phyloP scores from a whole-genome alignment of 2,329 filamentous ascomycete genomes.

The Neospermospora avenae region DNA sequence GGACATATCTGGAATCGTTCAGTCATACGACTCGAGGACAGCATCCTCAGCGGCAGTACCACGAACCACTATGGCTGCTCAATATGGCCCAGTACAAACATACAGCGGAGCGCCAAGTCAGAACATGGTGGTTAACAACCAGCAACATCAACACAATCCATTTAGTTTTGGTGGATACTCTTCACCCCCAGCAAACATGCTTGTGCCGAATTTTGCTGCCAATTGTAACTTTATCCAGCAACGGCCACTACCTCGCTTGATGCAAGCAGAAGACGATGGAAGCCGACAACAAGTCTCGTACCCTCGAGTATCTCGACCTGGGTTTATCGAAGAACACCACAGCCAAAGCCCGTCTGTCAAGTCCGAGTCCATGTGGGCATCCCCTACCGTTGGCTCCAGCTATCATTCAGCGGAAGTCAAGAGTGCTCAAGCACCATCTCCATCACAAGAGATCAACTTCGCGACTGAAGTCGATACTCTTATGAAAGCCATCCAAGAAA shows the following conservation, averaged over 20 bases:
- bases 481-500: constrained; percentile 83
- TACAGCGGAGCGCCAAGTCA: constrained; percentile 45
- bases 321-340: constrained; percentile 31
- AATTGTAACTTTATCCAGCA: constrained; percentile 30
- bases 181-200: constrained; percentile 32
- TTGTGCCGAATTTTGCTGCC: constrained; percentile 27
- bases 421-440: constrained; percentile 6
- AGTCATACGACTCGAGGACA: constrained; percentile 46
- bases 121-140: constrained; percentile 39
- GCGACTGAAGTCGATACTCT: constrained; percentile 81
- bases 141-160: constrained; percentile 37
- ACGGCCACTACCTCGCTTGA: constrained; percentile 35
- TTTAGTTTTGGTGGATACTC: constrained; percentile 42
- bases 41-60: constrained; percentile 38
- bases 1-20: constrained; percentile 45
- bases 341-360: constrained; percentile 39
- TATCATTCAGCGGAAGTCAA: constrained; percentile 18
- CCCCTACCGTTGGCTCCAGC: constrained; percentile 20
- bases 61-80: constrained; percentile 43
- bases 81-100: constrained; percentile 45
- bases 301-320: constrained; percentile 36
- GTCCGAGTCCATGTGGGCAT: constrained; percentile 32
- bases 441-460: constrained; percentile 53
- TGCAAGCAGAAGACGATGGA: constrained; percentile 19
- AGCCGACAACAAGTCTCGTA: constrained; percentile 27